Evolutionary conservation across 1,139 yeast genomes (phyloP).

Genomic region (Suhomyces bolitotheri): DNA sequence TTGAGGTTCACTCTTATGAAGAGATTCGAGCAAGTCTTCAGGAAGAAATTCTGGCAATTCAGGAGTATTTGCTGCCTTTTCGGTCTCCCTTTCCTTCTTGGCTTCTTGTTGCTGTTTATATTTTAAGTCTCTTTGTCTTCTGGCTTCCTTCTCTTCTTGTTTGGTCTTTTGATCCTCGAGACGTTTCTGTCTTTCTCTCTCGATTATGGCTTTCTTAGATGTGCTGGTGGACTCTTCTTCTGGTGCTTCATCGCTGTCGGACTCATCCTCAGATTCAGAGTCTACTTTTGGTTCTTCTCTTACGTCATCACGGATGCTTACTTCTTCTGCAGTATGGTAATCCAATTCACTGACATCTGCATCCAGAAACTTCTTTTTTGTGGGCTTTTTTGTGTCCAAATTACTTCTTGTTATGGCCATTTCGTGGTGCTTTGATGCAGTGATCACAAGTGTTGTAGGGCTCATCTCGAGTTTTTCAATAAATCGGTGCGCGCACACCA

Average conservation of each 20-base stretch:
- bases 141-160: slow-evolving; percentile 45
- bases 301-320: slow-evolving; percentile 15
- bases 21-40: slow-evolving; percentile 43
- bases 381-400: slow-evolving; percentile 12
- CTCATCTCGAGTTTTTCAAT: slow-evolving; percentile 9
- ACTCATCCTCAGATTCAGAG: slow-evolving; percentile 17
- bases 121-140: slow-evolving; percentile 49
- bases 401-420: slow-evolving; percentile 25
- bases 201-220: slow-evolving; percentile 33
- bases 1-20: slow-evolving; percentile 16
- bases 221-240: slow-evolving; percentile 44
- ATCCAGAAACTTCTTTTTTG: slow-evolving; percentile 23
- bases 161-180: slow-evolving; percentile 36
- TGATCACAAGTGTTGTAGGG: no score
- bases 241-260: slow-evolving; percentile 47
- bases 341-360: slow-evolving; percentile 17
- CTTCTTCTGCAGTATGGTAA: slow-evolving; percentile 22
- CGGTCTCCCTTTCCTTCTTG: slow-evolving; percentile 28
- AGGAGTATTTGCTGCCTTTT: slow-evolving; percentile 20
- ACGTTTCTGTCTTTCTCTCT: slow-evolving; percentile 34
- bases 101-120: slow-evolving; percentile 51
- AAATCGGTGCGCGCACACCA: slow-evolving; percentile 4
- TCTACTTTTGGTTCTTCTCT: slow-evolving; percentile 20
- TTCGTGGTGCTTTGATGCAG: slow-evolving; percentile 1
- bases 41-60: slow-evolving; percentile 54